phyloP scores from a whole-genome alignment of 805 yeast species.

The Candida nonsorbophila region DNA sequence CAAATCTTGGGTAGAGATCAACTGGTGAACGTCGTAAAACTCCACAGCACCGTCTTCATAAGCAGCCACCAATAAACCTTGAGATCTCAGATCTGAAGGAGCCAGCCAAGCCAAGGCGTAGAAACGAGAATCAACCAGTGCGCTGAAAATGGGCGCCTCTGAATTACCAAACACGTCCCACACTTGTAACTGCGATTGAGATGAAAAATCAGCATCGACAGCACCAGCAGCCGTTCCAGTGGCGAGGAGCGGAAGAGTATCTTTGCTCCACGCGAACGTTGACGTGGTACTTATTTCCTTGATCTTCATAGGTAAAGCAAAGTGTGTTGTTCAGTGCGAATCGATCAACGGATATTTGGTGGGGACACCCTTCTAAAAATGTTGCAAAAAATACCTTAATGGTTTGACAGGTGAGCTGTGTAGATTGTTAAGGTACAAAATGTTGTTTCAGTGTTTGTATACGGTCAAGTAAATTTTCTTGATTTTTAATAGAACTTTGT shows the following conservation, averaged over 20 bases:
- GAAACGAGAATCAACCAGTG: slow-evolving; percentile 41
- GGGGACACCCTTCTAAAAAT: too few relatives aligned
- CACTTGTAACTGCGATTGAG: slow-evolving; percentile 71
- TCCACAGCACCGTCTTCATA: slow-evolving; percentile 77
- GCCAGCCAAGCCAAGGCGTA: slow-evolving; percentile 82
- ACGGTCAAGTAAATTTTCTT: too few relatives aligned
- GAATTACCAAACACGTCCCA: slow-evolving; percentile 57
- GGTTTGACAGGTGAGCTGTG: too few relatives aligned
- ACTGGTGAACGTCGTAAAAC: slow-evolving; percentile 66
- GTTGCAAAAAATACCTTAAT: too few relatives aligned
- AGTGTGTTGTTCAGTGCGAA: too few relatives aligned
- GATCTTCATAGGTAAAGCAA: slow-evolving; percentile 86
- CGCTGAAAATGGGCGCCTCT: slow-evolving; percentile 28
- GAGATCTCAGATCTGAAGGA: slow-evolving; percentile 42
- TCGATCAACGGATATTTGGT: neutral
- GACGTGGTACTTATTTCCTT: slow-evolving; percentile 82
- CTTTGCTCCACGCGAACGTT: slow-evolving; percentile 94
- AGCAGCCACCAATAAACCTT: slow-evolving; percentile 77
- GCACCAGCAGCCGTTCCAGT: slow-evolving; percentile 97
- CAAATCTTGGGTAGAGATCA: slow-evolving; percentile 37
- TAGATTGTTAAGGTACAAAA: too few relatives aligned
- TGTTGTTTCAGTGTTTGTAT: too few relatives aligned
- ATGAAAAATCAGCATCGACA: slow-evolving; percentile 80
- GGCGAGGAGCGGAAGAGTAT: slow-evolving; percentile 67
- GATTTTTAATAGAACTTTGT: too few relatives aligned